phyloP scores from a whole-genome alignment of 148 eudicot species.

The Camellia granthamiana region DNA sequence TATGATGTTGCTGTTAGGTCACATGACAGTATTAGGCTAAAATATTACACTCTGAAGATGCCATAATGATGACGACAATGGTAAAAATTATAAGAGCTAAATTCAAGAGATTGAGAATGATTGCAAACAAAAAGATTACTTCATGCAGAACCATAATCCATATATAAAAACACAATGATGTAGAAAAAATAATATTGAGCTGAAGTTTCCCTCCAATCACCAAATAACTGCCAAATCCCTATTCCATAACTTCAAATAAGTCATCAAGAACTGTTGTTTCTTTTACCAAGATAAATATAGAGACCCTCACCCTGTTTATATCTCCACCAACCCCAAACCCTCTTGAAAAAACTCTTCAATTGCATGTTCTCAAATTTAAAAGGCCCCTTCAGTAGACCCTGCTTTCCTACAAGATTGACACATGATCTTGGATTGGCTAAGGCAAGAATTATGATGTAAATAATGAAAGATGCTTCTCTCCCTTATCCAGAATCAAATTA shows the following conservation, averaged over 20 bases:
- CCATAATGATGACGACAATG: no score
- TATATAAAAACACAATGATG: no score
- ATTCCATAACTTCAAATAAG: not conserved
- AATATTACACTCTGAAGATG: no score
- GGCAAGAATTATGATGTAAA: no score
- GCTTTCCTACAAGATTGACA: no score
- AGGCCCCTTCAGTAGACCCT: no score
- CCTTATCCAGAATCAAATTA: no score
- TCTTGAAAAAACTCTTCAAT: not conserved
- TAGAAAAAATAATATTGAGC: no score
- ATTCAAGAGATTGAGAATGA: not conserved
- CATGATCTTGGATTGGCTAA: no score
- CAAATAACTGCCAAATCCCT: not conserved
- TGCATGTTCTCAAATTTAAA: not conserved
- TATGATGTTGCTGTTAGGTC: not conserved
- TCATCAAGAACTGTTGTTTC: not conserved
- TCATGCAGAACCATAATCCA: not conserved
- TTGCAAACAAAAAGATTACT: not conserved
- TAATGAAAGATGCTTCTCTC: no score
- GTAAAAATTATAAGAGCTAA: not conserved
- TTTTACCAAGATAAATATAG: no score
- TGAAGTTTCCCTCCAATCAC: not conserved
- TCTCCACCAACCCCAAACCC: not conserved
- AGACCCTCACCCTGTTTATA: not conserved
- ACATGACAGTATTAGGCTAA: not conserved